These are phyloP conservation scores for Ceratocystis alfenasii DNA, from an alignment of 2,329 filamentous ascomycete species.

Conservation along the genomic window DNA sequence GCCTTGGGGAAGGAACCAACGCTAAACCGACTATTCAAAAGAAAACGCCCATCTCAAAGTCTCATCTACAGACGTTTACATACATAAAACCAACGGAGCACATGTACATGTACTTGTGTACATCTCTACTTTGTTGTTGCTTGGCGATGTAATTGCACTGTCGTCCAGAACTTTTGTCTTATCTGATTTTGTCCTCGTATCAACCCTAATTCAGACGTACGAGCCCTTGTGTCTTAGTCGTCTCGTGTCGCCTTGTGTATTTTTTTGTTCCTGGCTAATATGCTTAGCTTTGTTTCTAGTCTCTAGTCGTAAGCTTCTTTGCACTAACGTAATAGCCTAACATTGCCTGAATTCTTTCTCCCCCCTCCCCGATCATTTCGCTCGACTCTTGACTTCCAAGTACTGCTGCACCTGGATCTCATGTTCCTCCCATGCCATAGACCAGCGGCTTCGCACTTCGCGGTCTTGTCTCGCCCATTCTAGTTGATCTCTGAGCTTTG, in stretches of 20 bases:
- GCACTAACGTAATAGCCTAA: background rate
- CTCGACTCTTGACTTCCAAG: constrained; percentile 32
- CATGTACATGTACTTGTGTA: no score
- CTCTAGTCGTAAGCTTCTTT: background rate
- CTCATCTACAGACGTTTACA: no score
- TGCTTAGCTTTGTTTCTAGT: background rate
- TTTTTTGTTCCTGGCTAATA: background rate
- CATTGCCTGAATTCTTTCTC: background rate
- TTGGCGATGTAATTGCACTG: no score
- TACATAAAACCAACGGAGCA: no score
- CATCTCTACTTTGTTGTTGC: no score
- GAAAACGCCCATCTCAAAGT: background rate
- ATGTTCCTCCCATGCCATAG: constrained; percentile 47
- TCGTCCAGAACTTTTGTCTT: no score
- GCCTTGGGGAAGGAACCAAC: no score
- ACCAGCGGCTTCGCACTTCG: constrained; percentile 49
- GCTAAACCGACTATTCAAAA: background rate
- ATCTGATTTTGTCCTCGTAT: no score
- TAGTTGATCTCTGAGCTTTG: constrained; percentile 39
- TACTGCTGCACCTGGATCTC: constrained; percentile 47
- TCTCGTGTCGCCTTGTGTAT: background rate
- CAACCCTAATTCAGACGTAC: background rate
- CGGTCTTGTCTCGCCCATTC: constrained; percentile 52
- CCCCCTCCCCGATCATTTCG: background rate
- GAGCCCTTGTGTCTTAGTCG: background rate